Base-by-base conservation (phyloP, 1,284 basidiomycete genomes). In the Mycena citricolor region DNA sequence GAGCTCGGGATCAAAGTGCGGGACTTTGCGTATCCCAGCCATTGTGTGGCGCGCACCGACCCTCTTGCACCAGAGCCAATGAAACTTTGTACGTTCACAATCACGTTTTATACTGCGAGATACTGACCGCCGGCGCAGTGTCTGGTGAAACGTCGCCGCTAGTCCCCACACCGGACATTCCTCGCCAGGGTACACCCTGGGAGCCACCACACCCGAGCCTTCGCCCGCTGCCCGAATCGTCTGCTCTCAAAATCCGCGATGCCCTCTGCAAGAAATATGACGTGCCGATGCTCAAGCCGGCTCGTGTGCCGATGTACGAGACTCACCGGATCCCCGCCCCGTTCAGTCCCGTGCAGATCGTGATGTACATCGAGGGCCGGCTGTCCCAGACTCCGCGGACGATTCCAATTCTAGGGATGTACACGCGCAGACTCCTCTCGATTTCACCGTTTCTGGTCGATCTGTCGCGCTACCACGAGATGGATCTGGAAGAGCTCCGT, bases 401-500 rank as follows among this genome's bases (percentile, higher is more conserved):
- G 1, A 17, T 42, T 16, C 50, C 50, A 14, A 52, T 52, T 29
- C 25, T 5, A 7, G 50, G 50, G 1, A 11, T 33, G 0, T 23
- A 24, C 29, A 49, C 46, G 20, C 50, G 50, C 31, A 45, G 50
- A 32, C 39, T 52, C 10, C 43, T 52, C 35, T 45, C 46, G 2
- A 26, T 49, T 20, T 33, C 31, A 0, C 46, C 50, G 4, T 14
- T 35, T 22, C 22, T 48, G 14, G 36, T 49, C 36, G 46, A 52
- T 26, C 42, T 52, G 12, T 31, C 42, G 35, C 46, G 29, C 12
- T 49, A 49, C 39, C 31, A 39, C 37, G 39, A 45, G 40, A 52
- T 52, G 42, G 50, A 52, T 24, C 14, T 52, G 25, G 46, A 45
- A 17, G 50, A 48, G 32, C 43, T 52, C 12, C 39, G 43, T 17